A percentile compares a stretch with the other conserved stretches of the same genome.
phyloP scores from a whole-genome alignment of 2,329 filamentous ascomycete genomes.

The Ophiostoma australiae region DNA sequence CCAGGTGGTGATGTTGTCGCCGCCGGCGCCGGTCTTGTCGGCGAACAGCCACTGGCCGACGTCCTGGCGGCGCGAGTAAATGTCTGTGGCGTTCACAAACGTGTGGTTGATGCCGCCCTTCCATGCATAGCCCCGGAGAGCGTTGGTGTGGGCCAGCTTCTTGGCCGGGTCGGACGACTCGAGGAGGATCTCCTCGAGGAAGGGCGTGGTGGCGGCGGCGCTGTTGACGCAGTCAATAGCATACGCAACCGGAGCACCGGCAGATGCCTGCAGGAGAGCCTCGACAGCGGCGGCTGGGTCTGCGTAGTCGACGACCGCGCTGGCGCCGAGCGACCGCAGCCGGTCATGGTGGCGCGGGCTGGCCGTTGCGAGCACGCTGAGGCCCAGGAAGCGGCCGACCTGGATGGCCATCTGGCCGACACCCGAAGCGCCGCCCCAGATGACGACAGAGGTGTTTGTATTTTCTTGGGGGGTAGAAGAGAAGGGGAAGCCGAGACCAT shows the following conservation, averaged over 20 bases:
- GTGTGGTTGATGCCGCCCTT: not conserved
- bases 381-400: slow-evolving; percentile 20
- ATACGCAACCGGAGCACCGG: not conserved
- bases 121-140: not conserved
- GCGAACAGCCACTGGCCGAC: slow-evolving; percentile 6
- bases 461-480: not conserved
- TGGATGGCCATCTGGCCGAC: not conserved
- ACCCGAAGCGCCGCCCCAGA: not conserved
- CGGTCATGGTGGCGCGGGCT: slow-evolving; percentile 22
- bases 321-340: slow-evolving; percentile 21
- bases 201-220: not conserved
- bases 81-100: not conserved
- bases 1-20: not conserved
- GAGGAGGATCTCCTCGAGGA: not conserved
- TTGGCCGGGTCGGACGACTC: not conserved
- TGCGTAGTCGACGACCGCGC: slow-evolving; percentile 22
- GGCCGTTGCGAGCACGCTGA: slow-evolving; percentile 22
- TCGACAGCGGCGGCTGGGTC: not conserved
- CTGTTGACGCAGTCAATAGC: not conserved
- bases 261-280: not conserved
- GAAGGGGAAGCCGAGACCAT: not conserved
- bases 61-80: not conserved
- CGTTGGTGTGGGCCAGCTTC: slow-evolving; percentile 1
- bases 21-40: not conserved
- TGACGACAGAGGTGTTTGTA: not conserved